These are phyloP conservation scores for Apophysomyces sp. DNA, from an alignment of 371 early-diverging fungal species.

Conservation along the genomic window DNA sequence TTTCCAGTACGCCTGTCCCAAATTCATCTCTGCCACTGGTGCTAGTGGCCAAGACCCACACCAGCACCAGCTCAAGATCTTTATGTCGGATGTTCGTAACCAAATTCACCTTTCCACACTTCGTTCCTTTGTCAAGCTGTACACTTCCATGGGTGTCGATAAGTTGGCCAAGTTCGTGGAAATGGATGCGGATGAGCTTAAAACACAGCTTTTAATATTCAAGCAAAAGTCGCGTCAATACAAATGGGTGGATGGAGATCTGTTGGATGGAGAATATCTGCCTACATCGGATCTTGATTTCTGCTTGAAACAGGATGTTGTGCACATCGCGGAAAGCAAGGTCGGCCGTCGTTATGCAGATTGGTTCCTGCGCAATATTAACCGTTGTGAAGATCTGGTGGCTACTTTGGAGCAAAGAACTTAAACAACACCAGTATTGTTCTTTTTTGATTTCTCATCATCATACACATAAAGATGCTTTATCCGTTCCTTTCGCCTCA, in stretches of 20 bases:
- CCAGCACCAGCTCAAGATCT: slow-evolving; percentile 77
- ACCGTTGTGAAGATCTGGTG: slow-evolving; percentile 71
- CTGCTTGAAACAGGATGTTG: slow-evolving; percentile 84
- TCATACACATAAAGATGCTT: no score
- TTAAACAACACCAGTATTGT: slow-evolving; percentile 13
- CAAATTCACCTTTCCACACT: slow-evolving; percentile 82
- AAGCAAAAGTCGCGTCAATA: slow-evolving; percentile 89
- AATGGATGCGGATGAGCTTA: slow-evolving; percentile 70
- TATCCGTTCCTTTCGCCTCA: not conserved
- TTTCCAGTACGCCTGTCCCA: slow-evolving; percentile 87
- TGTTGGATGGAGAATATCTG: slow-evolving; percentile 75
- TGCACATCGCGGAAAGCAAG: slow-evolving; percentile 89
- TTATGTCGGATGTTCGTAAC: slow-evolving; percentile 77
- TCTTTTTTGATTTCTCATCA: not conserved
- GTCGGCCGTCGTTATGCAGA: slow-evolving; percentile 88
- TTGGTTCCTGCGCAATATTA: slow-evolving; percentile 90
- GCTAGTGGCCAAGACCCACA: slow-evolving; percentile 65
- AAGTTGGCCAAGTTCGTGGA: slow-evolving; percentile 87
- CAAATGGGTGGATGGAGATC: slow-evolving; percentile 67
- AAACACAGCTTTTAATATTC: slow-evolving; percentile 80
- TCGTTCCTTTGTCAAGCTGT: slow-evolving; percentile 90
- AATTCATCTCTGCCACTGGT: slow-evolving; percentile 84
- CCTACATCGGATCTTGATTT: slow-evolving; percentile 85
- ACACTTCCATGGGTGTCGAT: slow-evolving; percentile 82
- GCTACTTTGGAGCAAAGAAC: slow-evolving; percentile 32